These are phyloP conservation scores for Fusarium brevicatenulatum DNA, from an alignment of 2,329 filamentous ascomycete species.

Conservation along the genomic window DNA sequence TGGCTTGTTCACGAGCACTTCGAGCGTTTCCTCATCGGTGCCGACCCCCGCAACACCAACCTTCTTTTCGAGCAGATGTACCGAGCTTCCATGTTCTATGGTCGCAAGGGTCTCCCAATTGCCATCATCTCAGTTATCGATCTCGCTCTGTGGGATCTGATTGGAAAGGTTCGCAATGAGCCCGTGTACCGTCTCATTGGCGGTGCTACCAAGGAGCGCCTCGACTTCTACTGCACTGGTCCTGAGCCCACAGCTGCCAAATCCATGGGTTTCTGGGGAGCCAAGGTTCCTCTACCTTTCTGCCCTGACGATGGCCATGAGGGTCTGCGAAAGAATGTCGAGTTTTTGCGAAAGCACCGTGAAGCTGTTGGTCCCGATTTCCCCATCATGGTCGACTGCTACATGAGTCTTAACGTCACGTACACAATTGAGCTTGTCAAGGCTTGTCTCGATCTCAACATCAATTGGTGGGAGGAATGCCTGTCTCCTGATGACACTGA, in stretches of 20 bases:
- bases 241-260: conserved; percentile 84
- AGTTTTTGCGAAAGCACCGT: conserved; percentile 86
- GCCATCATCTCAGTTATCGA: conserved; percentile 96
- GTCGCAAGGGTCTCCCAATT: conserved; percentile 88
- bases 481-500: conserved; percentile 91
- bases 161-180: conserved; percentile 91
- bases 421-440: conserved; percentile 94
- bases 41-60: conserved; percentile 91
- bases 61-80: conserved; percentile 97
- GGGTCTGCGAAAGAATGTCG: conserved; percentile 88
- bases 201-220: conserved; percentile 82
- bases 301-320: conserved; percentile 86
- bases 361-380: conserved; percentile 89
- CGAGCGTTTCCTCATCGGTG: conserved; percentile 87
- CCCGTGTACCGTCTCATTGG: conserved; percentile 96
- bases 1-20: conserved; percentile 96
- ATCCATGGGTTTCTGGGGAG: conserved; percentile 88
- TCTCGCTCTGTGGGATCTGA: conserved; percentile 89
- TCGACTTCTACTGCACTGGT: conserved; percentile 95
- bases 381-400: conserved; percentile 94
- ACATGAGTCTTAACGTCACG: conserved; percentile 92
- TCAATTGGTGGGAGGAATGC: conserved; percentile 99
- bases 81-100: conserved; percentile 94
- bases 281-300: conserved; percentile 89
- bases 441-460: conserved; percentile 82